phyloP scores from a whole-genome alignment of 2,329 filamentous ascomycete species.

The Huntiella bhutanensis region DNA sequence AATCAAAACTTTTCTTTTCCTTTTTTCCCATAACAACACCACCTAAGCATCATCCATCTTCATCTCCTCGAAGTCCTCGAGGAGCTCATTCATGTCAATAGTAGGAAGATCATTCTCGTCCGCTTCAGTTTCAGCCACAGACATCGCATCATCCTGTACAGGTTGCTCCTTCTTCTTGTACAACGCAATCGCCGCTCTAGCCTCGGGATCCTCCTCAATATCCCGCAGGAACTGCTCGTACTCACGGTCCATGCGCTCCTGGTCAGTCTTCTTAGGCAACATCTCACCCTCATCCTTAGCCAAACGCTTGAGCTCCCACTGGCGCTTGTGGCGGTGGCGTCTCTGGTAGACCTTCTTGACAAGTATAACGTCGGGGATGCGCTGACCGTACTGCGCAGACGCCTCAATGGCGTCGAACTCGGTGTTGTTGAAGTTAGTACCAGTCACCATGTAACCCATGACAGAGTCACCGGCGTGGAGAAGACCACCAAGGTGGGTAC shows the following conservation, averaged over 20 bases:
- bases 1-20: constrained; percentile 8
- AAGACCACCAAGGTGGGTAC: constrained; percentile 75
- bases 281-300: constrained; percentile 73
- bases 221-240: constrained; percentile 96
- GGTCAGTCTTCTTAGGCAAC: constrained; percentile 69
- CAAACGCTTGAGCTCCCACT: constrained; percentile 94
- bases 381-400: constrained; percentile 54
- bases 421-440: constrained; percentile 80
- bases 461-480: constrained; percentile 80
- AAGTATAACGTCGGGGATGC: constrained; percentile 78
- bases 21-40: too few species aligned
- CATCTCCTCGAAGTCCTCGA: constrained; percentile 88
- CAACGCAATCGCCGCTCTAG: constrained; percentile 64
- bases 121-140: constrained; percentile 42
- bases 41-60: constrained; percentile 40
- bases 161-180: constrained; percentile 48
- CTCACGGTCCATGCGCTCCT: constrained; percentile 74
- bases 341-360: constrained; percentile 95
- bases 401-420: constrained; percentile 69
- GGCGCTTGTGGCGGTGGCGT: constrained; percentile 61
- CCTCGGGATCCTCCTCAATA: constrained; percentile 85
- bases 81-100: constrained; percentile 61
- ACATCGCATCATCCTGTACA: constrained; percentile 44
- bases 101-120: constrained; percentile 38
- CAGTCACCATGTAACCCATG: constrained; percentile 81